These are phyloP conservation scores for Tilletiopsis washingtonensis DNA, from an alignment of 1,284 basidiomycete genomes.

Conservation along the genomic window DNA sequence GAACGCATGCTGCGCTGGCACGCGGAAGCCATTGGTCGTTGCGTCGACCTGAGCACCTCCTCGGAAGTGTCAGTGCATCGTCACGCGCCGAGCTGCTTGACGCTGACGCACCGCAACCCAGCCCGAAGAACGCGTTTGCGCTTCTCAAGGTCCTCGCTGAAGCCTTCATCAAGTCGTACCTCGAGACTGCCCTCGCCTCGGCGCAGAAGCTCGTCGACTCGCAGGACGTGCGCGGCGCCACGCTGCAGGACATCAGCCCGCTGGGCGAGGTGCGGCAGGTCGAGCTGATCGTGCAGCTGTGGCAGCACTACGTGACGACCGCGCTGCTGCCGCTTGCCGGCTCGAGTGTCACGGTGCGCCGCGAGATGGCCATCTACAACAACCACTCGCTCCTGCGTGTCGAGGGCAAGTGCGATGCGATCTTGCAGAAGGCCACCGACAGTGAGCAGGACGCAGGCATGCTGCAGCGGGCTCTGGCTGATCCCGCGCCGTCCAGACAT, in stretches of 20 bases:
- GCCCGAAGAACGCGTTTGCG: slow-evolving; percentile 80
- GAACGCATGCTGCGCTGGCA: slow-evolving; percentile 45
- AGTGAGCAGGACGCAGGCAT: slow-evolving; percentile 53
- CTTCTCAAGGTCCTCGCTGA: slow-evolving; percentile 82
- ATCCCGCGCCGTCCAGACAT: slow-evolving; percentile 25
- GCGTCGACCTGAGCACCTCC: slow-evolving; percentile 39
- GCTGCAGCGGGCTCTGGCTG: neutral
- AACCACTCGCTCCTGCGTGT: slow-evolving; percentile 78
- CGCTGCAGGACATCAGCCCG: slow-evolving; percentile 60
- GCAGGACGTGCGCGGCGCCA: slow-evolving; percentile 55
- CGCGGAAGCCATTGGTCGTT: slow-evolving; percentile 44
- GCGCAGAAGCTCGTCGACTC: slow-evolving; percentile 65
- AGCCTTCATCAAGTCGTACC: slow-evolving; percentile 73
- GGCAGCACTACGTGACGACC: slow-evolving; percentile 92
- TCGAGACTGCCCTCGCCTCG: slow-evolving; percentile 85
- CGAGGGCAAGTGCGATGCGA: slow-evolving; percentile 73
- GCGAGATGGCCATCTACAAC: slow-evolving; percentile 91
- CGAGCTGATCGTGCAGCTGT: slow-evolving; percentile 87
- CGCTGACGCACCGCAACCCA: slow-evolving; percentile 43
- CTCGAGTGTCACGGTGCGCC: slow-evolving; percentile 73
- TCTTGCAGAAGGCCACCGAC: slow-evolving; percentile 78
- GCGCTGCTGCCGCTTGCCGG: slow-evolving; percentile 82
- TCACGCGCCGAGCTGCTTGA: neutral
- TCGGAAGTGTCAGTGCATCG: slow-evolving; percentile 26
- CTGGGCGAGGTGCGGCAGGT: slow-evolving; percentile 59